Evolutionary conservation across 345 rosid genomes (phyloP), one percentile per base, ranked within the genome.

Genomic region (Ricinus communis): DNA sequence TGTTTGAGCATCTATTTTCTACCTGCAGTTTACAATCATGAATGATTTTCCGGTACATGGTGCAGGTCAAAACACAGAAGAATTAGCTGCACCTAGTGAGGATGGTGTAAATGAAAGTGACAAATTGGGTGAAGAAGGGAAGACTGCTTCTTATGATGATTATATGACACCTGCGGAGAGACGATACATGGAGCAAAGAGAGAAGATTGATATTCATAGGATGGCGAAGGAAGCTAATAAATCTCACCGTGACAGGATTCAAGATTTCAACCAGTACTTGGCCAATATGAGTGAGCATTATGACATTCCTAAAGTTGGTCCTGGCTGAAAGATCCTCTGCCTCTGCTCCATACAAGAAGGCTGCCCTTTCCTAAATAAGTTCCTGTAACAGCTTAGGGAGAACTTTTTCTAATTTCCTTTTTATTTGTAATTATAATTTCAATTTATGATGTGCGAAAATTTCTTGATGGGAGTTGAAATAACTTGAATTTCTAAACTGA

Each of bases 211-310:
- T 79, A 74, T 76, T n/a, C 83, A 82, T 54, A 85, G 80, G 53
- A 81, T 90, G 84, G 88, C 90, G 8, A 90, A 87, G 78, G 88
- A 85, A 65, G 97, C 95, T 2, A 80, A 85, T 72, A 91, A 88
- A 74, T 90, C 96, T 28, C 96, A 93, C 66, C 87, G 94, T 0
- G 91, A 93, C 74, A 83, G 91, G 79, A 91, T 93, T 78, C 91
- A 88, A 70, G 93, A 87, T 60, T 93, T 87, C 80, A 91, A 87
- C 73, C 95, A 88, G 79, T 91, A 88, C 74, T 87, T 94, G 27
- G 97, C 95, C 9, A 94, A 88, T 80, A 87, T 94, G 92, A 94
- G 93, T 16, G 95, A 94, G 82, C 96, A 90, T 71, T 88, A 91
- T 19, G 93, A 90, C 81, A 90, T 91, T 78, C 97, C 93, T 19